phyloP scores from a whole-genome alignment of 495 filamentous ascomycete species.

The Geopyxis carbonaria region DNA sequence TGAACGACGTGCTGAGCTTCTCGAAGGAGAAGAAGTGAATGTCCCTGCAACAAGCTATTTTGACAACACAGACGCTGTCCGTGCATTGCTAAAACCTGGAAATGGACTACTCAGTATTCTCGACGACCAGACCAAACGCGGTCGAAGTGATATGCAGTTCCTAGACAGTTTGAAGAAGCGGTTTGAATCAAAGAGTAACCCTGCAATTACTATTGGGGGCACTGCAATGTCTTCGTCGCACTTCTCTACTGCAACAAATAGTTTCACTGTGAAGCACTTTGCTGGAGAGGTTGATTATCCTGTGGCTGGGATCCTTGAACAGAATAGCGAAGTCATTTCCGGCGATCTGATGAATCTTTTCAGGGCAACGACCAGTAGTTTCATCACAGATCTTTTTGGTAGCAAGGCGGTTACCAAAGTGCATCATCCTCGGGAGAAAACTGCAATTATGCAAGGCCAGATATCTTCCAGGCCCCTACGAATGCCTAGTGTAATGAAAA shows the following conservation, averaged over 20 bases:
- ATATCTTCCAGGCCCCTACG: conserved; percentile 87
- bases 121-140: conserved; percentile 82
- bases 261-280: conserved; percentile 78
- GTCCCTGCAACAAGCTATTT: conserved; percentile 90
- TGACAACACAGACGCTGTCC: conserved; percentile 87
- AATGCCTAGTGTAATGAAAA: conserved; percentile 79
- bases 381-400: conserved; percentile 76
- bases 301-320: conserved; percentile 66
- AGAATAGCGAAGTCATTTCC: conserved; percentile 89
- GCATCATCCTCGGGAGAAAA: conserved; percentile 75
- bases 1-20: conserved; percentile 71
- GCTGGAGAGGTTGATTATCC: conserved; percentile 95
- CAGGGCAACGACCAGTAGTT: conserved; percentile 67
- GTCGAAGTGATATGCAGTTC: conserved; percentile 74
- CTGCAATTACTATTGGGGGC: conserved; percentile 60
- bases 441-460: conserved; percentile 85
- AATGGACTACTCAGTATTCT: conserved; percentile 88
- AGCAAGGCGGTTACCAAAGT: conserved; percentile 84
- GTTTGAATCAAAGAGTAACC: conserved; percentile 75
- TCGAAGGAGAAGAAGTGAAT: conserved; percentile 79
- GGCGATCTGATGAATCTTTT: conserved; percentile 93
- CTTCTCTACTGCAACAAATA: conserved; percentile 58
- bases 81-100: conserved; percentile 71
- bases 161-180: conserved; percentile 77
- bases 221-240: conserved; percentile 42